These are phyloP conservation scores for Clonostachys byssicola DNA, from an alignment of 2,329 filamentous ascomycete genomes.

Conservation along the genomic window DNA sequence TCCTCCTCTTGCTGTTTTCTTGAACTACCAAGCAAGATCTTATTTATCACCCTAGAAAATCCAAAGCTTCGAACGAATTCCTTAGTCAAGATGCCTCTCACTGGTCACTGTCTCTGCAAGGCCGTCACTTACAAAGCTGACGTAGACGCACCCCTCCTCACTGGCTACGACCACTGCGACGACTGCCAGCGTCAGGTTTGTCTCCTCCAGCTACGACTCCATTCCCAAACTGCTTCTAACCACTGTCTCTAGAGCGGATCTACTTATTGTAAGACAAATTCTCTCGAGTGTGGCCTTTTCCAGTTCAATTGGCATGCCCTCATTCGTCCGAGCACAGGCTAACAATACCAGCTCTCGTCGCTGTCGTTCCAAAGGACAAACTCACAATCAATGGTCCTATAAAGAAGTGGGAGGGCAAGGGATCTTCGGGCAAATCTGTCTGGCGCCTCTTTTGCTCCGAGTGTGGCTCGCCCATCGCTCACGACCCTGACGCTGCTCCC, in stretches of 20 bases:
- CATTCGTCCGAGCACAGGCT: neutral
- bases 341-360: constrained; percentile 51
- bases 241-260: constrained; percentile 46
- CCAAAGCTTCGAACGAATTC: no score
- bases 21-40: no score
- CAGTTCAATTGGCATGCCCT: no score
- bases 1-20: no score
- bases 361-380: constrained; percentile 62
- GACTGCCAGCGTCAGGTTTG: constrained; percentile 59
- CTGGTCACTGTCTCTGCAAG: constrained; percentile 69
- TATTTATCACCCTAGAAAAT: no score
- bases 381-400: constrained; percentile 57
- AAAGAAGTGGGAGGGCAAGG: constrained; percentile 60
- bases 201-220: constrained; percentile 18
- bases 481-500: constrained; percentile 67
- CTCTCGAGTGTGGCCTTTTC: neutral
- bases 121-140: constrained; percentile 64
- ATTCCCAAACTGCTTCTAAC: no score
- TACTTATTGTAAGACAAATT: constrained; percentile 53
- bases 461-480: constrained; percentile 66
- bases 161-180: constrained; percentile 68
- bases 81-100: constrained; percentile 50
- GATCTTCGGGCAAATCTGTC: constrained; percentile 57
- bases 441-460: constrained; percentile 68
- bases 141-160: constrained; percentile 45